A percentile compares a stretch with the other conserved stretches of the same genome.
Conservation (phyloP, 2,329 filamentous ascomycete genomes). For the Harringtonia lauricola region DNA sequence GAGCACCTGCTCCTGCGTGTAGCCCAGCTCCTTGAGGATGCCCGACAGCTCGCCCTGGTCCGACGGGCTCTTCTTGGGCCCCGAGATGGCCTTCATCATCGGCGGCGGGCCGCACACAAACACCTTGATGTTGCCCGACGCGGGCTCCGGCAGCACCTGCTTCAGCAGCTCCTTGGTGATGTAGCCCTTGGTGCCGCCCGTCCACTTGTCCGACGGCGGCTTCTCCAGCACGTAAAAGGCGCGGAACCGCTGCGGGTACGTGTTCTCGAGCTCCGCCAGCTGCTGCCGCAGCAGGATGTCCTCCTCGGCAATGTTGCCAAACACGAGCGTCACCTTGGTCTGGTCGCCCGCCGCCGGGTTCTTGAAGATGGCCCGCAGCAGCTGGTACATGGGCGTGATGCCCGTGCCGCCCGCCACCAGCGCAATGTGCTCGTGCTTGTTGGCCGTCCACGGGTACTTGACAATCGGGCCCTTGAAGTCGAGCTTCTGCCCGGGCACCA, state of each 20-base stretch:
- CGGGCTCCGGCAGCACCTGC: slow-evolving; percentile 87
- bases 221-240: slow-evolving; percentile 92
- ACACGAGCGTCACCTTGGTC: slow-evolving; percentile 94
- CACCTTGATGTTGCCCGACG: slow-evolving; percentile 85
- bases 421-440: slow-evolving; percentile 87
- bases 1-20: slow-evolving; percentile 67
- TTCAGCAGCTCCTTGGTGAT: slow-evolving; percentile 89
- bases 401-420: slow-evolving; percentile 91
- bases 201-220: slow-evolving; percentile 52
- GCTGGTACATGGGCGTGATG: slow-evolving; percentile 97
- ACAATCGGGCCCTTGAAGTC: slow-evolving; percentile 92
- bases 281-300: slow-evolving; percentile 89
- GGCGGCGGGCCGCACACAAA: slow-evolving; percentile 93
- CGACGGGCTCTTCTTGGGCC: slow-evolving; percentile 78
- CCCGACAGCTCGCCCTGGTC: slow-evolving; percentile 89
- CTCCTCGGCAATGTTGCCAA: slow-evolving; percentile 79
- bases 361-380: slow-evolving; percentile 82
- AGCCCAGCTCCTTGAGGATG: slow-evolving; percentile 52
- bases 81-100: slow-evolving; percentile 87
- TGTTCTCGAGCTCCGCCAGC: slow-evolving; percentile 80
- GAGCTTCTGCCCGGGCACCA: slow-evolving; percentile 72
- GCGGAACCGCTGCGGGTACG: slow-evolving; percentile 87
- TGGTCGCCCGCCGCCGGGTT: slow-evolving; percentile 90
- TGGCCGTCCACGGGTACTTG: slow-evolving; percentile 81
- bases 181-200: slow-evolving; percentile 66